phyloP scores from a whole-genome alignment of 2,329 filamentous ascomycete genomes.

The Aspergillus tubingensis region DNA sequence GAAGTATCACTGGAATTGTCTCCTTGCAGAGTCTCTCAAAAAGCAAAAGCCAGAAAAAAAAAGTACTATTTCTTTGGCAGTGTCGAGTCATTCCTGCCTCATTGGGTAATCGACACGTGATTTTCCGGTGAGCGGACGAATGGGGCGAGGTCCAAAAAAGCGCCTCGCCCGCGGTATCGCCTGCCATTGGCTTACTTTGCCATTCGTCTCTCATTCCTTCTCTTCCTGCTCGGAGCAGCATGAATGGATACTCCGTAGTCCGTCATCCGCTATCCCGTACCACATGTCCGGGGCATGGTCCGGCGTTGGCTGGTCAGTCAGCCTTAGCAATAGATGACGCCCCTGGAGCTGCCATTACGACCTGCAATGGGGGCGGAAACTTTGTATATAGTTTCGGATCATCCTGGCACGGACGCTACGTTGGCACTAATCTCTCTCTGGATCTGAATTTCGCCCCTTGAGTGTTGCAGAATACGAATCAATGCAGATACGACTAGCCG shows the following conservation, averaged over 20 bases:
- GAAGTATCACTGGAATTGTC: too few relatives aligned
- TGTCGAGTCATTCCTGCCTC: not conserved
- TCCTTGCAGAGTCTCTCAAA: too few relatives aligned
- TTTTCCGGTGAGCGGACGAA: conserved; percentile 24
- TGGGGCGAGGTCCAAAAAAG: not conserved
- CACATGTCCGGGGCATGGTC: too few relatives aligned
- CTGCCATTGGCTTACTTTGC: not conserved
- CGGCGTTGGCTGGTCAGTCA: not conserved
- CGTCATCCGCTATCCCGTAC: not conserved
- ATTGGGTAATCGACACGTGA: conserved; percentile 26
- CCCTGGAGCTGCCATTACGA: not conserved
- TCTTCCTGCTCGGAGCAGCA: not conserved
- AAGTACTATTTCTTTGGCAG: too few relatives aligned
- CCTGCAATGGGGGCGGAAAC: not conserved
- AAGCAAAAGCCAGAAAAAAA: too few relatives aligned
- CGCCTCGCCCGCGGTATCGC: not conserved
- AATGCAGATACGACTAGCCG: not conserved
- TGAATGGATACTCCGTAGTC: not conserved
- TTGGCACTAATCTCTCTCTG: not conserved
- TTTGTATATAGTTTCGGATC: not conserved
- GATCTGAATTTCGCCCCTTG: not conserved
- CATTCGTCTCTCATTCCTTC: not conserved
- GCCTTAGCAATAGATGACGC: not conserved
- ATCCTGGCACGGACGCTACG: not conserved
- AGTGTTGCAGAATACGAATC: not conserved